Percentiles rank a stretch among this genome's conserved stretches.
Conservation (phyloP, 768 basidiomycete species). For the Lactifluus echinatus region DNA sequence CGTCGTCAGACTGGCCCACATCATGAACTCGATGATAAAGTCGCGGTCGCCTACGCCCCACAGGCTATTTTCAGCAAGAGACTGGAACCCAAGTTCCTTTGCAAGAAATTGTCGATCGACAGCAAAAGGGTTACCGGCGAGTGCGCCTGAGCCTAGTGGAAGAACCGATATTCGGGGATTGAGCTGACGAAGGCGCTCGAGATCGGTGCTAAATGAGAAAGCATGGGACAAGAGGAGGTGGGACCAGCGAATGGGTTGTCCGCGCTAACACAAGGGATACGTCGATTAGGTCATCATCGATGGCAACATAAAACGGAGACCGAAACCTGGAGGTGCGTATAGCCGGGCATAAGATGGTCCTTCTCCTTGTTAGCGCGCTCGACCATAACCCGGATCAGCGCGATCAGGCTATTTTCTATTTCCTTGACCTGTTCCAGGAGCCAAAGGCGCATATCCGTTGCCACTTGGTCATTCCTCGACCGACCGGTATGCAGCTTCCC, state of each 20-base stretch:
- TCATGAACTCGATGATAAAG: conserved; percentile 94
- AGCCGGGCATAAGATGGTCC: conserved; percentile 86
- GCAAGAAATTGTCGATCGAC: conserved; percentile 92
- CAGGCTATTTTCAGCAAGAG: conserved; percentile 90
- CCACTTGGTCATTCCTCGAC: conserved; percentile 96
- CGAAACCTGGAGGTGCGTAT: conserved; percentile 90
- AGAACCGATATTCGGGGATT: conserved; percentile 87
- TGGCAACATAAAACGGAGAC: background rate
- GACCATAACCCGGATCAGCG: conserved; percentile 78
- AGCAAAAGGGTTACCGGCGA: conserved; percentile 93
- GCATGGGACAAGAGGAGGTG: conserved; percentile 94
- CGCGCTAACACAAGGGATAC: conserved; percentile 52
- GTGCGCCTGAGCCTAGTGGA: conserved; percentile 88
- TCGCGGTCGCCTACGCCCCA: conserved; percentile 97
- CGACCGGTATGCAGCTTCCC: conserved; percentile 97
- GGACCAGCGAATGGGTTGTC: conserved; percentile 98
- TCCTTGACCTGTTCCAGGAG: conserved; percentile 68
- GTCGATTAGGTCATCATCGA: background rate
- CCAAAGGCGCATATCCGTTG: conserved; percentile 98
- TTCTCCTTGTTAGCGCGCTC: conserved; percentile 92
- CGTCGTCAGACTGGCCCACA: conserved; percentile 92
- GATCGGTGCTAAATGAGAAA: conserved; percentile 84
- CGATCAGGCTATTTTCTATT: conserved; percentile 61
- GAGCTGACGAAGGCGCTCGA: conserved; percentile 75
- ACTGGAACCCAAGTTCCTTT: conserved; percentile 79